A percentile compares a stretch with the other conserved stretches of the same genome.
Conservation (phyloP, 2,329 filamentous ascomycete genomes). For the Penicillium brevicompactum region DNA sequence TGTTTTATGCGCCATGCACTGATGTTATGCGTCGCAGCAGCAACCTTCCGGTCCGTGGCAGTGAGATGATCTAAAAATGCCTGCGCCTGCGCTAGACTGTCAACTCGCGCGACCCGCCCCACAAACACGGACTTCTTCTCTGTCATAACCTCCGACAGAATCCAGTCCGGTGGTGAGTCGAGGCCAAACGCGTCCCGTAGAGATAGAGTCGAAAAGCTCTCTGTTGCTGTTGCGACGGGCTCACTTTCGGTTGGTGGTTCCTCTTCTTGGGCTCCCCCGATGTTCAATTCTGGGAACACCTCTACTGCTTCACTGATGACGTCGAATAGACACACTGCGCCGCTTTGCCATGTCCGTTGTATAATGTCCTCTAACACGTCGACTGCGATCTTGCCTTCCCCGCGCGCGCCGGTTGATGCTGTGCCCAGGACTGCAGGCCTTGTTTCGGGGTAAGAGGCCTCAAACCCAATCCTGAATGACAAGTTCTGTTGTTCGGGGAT, state of each 20-base stretch:
- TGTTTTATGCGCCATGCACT: conserved; percentile 82
- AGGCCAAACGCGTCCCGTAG: conserved; percentile 33
- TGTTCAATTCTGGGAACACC: conserved; percentile 58
- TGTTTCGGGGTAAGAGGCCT: conserved; percentile 70
- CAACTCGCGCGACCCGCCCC: conserved; percentile 71
- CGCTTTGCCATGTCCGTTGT: conserved; percentile 67
- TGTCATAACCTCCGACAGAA: conserved; percentile 69
- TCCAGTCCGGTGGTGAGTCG: conserved; percentile 64
- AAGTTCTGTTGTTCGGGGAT: conserved; percentile 61
- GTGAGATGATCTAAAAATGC: conserved; percentile 74
- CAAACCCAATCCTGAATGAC: conserved; percentile 64
- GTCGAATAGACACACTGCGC: conserved; percentile 85
- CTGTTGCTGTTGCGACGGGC: conserved; percentile 3
- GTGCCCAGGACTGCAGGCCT: conserved; percentile 76
- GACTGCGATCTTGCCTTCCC: conserved; percentile 72
- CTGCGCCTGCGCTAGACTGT: conserved; percentile 70
- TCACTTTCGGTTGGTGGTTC: conserved; percentile 10
- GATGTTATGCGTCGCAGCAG: conserved; percentile 92
- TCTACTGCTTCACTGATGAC: conserved; percentile 69
- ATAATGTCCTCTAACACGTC: conserved; percentile 69
- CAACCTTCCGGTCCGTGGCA: conserved; percentile 78
- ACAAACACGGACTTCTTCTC: conserved; percentile 90
- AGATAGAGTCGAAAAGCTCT: conserved; percentile 30
- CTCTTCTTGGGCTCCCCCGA: conserved; percentile 29
- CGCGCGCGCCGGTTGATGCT: conserved; percentile 72